Evolutionary conservation across 768 basidiomycete genomes (phyloP), one percentile per base, ranked within the genome.

Genomic region (Russula vinacea): DNA sequence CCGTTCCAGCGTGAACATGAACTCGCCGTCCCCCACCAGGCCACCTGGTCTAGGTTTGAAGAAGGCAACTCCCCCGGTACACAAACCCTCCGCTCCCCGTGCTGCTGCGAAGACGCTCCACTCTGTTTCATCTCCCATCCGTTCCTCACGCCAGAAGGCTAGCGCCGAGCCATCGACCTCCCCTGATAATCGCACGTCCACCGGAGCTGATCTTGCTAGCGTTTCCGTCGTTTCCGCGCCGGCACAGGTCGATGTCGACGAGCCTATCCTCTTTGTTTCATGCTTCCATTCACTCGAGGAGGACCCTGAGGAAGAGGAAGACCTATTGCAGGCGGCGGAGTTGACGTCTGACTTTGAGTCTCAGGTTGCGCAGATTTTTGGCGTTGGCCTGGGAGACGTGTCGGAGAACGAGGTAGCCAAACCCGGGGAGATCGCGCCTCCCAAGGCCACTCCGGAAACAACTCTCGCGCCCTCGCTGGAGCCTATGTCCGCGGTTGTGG

Each of bases 201-300:
- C 54, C 8, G 5, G 35, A 22, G 14, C 14, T 35, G 17, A 37
- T 35, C 39, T 50, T 1, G 19, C 32, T 17, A 32, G 22, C 59
- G 13, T 33, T 29, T 37, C 64, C 6, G 40, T 45, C 54, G 52
- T 16, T 26, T 51, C 54, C n/a, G 5, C 49, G 26, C 29, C 58
- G 5, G 29, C 42, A 17, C 49, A 44, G 22, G 22, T 49, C 24
- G 59, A 56, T 29, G 19, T 51, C 17, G 19, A 65, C 4, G 17
- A 44, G 1, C 59, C 32, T 24, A 6, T 65, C 49, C 64, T 60
- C 40, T 50, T 39, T 5, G 64, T 10, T 1, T 39, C 54, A 0
- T 65, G 64, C 14, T 60, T 65, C 59, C 58, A 51, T 24, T 42
- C 64, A 7, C 33, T 56, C 40, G 59, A 40, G 7, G 64, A 61